A percentile compares a stretch with the other conserved stretches of the same genome.
phyloP scores from a whole-genome alignment of 177 flowering plant species.

The Vitis hybrid region DNA sequence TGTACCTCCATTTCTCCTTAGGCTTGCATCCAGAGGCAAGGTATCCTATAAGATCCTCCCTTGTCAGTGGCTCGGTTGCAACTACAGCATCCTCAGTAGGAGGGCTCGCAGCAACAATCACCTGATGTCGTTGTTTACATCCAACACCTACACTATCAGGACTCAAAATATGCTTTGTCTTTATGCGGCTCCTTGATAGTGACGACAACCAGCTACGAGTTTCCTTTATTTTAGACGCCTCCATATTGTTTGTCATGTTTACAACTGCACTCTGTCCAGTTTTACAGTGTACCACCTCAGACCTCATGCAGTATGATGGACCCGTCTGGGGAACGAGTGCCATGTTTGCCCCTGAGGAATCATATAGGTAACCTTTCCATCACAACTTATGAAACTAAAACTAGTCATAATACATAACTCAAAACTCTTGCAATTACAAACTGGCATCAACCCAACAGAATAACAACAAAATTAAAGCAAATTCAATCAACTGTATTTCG shows the following conservation, averaged over 20 bases:
- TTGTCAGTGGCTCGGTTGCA: slow-evolving; percentile 82
- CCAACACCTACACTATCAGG: slow-evolving; percentile 17
- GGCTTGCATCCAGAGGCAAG: slow-evolving; percentile 98
- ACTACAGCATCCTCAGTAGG: slow-evolving; percentile 86
- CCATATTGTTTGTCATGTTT: slow-evolving; percentile 14
- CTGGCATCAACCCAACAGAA: not conserved
- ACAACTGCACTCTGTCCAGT: slow-evolving; percentile 24
- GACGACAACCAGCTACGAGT: slow-evolving; percentile 24
- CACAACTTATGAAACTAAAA: not conserved
- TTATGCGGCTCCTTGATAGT: slow-evolving; percentile 25
- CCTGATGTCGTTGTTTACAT: slow-evolving; percentile 29
- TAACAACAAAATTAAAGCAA: no score
- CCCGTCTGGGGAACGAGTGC: slow-evolving; percentile 39
- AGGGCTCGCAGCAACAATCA: slow-evolving; percentile 89
- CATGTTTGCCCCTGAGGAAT: slow-evolving; percentile 30
- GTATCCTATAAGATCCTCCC: slow-evolving; percentile 85
- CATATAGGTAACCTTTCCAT: slow-evolving; percentile 2
- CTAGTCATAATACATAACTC: not conserved
- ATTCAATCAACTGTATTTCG: no score
- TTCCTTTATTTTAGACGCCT: slow-evolving; percentile 29
- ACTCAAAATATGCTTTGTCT: slow-evolving; percentile 15
- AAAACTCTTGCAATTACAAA: not conserved
- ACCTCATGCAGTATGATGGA: slow-evolving; percentile 27
- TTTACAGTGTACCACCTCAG: slow-evolving; percentile 27
- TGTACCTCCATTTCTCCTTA: slow-evolving; percentile 93